phyloP scores from a whole-genome alignment of 768 basidiomycete genomes.

The Boletus barrowsii region DNA sequence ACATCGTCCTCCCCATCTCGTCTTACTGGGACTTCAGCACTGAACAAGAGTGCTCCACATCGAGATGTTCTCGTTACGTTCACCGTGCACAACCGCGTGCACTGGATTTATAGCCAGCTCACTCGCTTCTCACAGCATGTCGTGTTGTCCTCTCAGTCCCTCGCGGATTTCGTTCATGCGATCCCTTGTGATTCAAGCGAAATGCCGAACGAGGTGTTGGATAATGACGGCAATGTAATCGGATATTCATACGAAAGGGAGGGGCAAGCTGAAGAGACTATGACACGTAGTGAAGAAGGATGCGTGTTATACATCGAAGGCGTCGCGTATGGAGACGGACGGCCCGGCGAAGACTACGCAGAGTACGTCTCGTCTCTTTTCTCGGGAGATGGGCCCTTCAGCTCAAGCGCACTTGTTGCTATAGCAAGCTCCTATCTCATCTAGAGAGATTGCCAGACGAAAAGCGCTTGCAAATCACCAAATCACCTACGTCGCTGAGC shows the following conservation, averaged over 20 bases:
- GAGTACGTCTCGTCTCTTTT: conserved; percentile 36
- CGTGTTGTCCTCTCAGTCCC: conserved; percentile 67
- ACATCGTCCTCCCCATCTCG: not conserved
- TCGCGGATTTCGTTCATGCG: conserved; percentile 55
- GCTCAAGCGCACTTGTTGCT: not conserved
- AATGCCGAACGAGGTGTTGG: conserved; percentile 41
- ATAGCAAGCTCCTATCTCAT: conserved; percentile 48
- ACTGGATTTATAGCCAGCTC: conserved; percentile 60
- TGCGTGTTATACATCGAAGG: conserved; percentile 63
- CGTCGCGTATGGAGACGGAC: conserved; percentile 54
- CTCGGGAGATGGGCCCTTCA: not conserved
- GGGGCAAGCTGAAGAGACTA: not conserved
- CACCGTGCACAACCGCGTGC: conserved; percentile 56
- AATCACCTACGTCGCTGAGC: conserved; percentile 42
- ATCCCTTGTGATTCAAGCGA: conserved; percentile 66
- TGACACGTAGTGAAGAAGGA: conserved; percentile 26
- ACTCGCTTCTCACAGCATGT: conserved; percentile 67
- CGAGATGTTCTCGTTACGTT: conserved; percentile 53
- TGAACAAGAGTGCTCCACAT: not conserved
- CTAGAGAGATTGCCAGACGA: conserved; percentile 32
- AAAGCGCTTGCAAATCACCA: conserved; percentile 32
- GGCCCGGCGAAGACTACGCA: conserved; percentile 51
- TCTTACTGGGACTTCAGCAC: not conserved
- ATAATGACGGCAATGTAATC: conserved; percentile 28
- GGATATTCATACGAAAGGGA: conserved; percentile 31